phyloP scores from a whole-genome alignment of 805 yeast species.

The Cyberlindnera mrakii region DNA sequence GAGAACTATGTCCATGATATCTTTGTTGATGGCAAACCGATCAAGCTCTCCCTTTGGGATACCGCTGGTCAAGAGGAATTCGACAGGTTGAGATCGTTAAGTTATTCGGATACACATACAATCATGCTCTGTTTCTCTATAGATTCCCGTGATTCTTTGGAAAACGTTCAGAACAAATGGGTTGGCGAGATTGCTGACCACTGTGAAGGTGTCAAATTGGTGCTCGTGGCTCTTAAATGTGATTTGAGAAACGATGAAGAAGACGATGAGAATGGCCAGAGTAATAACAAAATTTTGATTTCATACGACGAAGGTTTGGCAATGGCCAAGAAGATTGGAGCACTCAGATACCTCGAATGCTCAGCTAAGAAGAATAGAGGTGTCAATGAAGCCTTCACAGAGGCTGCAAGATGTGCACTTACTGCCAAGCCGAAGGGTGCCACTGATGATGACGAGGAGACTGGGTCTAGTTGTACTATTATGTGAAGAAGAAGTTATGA shows the following conservation, averaged over 20 bases:
- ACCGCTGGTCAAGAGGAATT: slow-evolving; percentile 99
- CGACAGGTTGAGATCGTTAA: slow-evolving; percentile 85
- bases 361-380: slow-evolving; percentile 95
- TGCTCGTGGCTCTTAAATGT: slow-evolving; percentile 90
- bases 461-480: slow-evolving; percentile 31
- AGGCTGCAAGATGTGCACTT: slow-evolving; percentile 95
- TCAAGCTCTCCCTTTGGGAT: slow-evolving; percentile 93
- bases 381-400: slow-evolving; percentile 98
- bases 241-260: slow-evolving; percentile 75
- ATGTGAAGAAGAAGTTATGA: slow-evolving; percentile 26
- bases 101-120: slow-evolving; percentile 94
- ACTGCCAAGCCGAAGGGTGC: slow-evolving; percentile 82
- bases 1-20: slow-evolving; percentile 97
- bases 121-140: slow-evolving; percentile 94
- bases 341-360: slow-evolving; percentile 91
- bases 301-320: slow-evolving; percentile 90
- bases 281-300: slow-evolving; percentile 46
- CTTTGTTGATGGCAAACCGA: slow-evolving; percentile 88
- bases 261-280: slow-evolving; percentile 31
- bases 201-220: slow-evolving; percentile 93
- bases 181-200: slow-evolving; percentile 95
- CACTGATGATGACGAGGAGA: slow-evolving; percentile 34
- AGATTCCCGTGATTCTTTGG: slow-evolving; percentile 90
- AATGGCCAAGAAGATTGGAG: slow-evolving; percentile 90
- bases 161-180: slow-evolving; percentile 94